Percentiles rank a stretch among this genome's conserved stretches.
These are phyloP conservation scores for Quercus wislizeni DNA, from an alignment of 306 rosid genomes.

Conservation along the genomic window DNA sequence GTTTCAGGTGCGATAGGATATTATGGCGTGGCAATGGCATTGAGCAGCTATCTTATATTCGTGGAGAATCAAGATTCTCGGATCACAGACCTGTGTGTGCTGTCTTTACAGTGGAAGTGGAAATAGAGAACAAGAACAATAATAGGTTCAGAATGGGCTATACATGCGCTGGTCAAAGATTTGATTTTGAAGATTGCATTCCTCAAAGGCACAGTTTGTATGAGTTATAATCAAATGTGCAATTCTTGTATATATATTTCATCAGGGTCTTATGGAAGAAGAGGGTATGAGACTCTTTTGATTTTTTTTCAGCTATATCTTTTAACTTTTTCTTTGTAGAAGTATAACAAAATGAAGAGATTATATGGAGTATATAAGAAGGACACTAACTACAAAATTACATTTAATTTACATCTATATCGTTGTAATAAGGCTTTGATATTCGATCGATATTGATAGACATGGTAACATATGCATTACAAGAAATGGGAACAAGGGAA, in stretches of 20 bases:
- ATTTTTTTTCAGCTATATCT: neutral
- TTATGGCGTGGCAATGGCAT: conserved; percentile 76
- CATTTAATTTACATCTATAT: no score
- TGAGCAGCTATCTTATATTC: conserved; percentile 62
- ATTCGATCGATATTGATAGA: neutral
- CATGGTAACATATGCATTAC: neutral
- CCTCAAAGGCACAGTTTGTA: conserved; percentile 84
- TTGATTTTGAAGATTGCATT: conserved; percentile 58
- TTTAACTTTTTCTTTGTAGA: neutral
- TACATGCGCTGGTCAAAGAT: conserved; percentile 56
- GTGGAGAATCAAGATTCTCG: conserved; percentile 84
- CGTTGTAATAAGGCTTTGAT: no score
- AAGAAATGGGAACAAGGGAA: neutral
- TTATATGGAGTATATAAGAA: neutral
- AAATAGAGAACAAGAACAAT: conserved; percentile 46
- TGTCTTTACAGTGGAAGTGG: conserved; percentile 69
- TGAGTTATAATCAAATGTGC: conserved; percentile 35
- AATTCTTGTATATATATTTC: conserved; percentile 39
- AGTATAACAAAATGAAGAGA: neutral
- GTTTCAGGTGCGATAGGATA: conserved; percentile 80
- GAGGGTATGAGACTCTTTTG: conserved; percentile 6
- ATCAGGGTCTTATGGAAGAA: conserved; percentile 27
- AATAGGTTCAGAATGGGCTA: conserved; percentile 62
- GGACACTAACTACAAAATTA: no score
- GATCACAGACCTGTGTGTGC: conserved; percentile 86